Conservation (phyloP, 1,284 basidiomycete species). For the Fomitopsis pinicola region DNA sequence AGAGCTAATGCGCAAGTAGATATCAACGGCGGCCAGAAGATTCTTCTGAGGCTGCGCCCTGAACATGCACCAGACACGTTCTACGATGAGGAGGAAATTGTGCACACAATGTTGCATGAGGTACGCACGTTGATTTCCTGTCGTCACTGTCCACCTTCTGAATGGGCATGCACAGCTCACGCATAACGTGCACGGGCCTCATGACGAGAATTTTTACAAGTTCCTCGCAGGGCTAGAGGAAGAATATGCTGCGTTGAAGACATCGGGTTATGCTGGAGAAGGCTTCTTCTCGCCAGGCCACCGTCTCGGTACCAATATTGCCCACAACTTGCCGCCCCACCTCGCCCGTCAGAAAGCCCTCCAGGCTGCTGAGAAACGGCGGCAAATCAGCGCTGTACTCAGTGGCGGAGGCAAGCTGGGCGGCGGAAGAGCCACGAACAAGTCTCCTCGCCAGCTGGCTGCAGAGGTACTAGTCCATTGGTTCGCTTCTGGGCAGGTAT, state of each 20-base stretch:
- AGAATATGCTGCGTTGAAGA: conserved; percentile 74
- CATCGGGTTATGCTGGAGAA: conserved; percentile 76
- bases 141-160: no score
- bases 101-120: conserved; percentile 85
- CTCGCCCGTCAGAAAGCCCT: conserved; percentile 63
- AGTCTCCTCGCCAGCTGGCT: conserved; percentile 68
- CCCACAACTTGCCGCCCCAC: conserved; percentile 62
- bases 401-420: conserved; percentile 56
- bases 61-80: conserved; percentile 68
- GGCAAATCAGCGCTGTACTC: conserved; percentile 41
- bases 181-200: conserved; percentile 84
- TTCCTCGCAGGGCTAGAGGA: conserved; percentile 73
- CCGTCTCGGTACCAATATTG: conserved; percentile 55
- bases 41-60: conserved; percentile 75
- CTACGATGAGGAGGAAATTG: conserved; percentile 69
- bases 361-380: conserved; percentile 73
- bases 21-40: conserved; percentile 74
- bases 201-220: conserved; percentile 82
- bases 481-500: background rate
- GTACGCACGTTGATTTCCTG: conserved; percentile 31
- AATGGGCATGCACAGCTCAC: conserved; percentile 52
- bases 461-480: conserved; percentile 54
- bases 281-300: conserved; percentile 77
- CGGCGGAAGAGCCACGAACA: conserved; percentile 34
- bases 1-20: conserved; percentile 39